Percentiles rank a stretch among this genome's conserved stretches.
Evolutionary conservation across 768 basidiomycete species (phyloP).

Genomic region (Mycena olivaceomarginata): DNA sequence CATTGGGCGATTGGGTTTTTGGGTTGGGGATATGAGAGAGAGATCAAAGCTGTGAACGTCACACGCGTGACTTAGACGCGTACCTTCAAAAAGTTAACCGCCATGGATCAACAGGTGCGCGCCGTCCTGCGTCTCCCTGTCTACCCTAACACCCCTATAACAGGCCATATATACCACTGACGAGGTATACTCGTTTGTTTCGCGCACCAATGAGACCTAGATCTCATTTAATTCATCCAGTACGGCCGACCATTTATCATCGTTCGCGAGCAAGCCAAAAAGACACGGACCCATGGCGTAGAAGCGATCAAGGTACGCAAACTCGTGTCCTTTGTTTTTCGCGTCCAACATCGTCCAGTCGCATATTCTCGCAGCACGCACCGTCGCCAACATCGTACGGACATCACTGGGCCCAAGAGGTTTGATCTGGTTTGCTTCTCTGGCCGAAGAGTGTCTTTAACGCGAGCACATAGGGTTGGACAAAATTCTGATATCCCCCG

Average conservation of each 20-base stretch:
- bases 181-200: slow-evolving; percentile 70
- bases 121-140: neutral
- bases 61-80: slow-evolving; percentile 56
- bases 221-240: slow-evolving; percentile 61
- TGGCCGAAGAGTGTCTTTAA: slow-evolving; percentile 23
- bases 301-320: slow-evolving; percentile 95
- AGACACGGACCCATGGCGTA: slow-evolving; percentile 93
- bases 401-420: slow-evolving; percentile 97
- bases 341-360: slow-evolving; percentile 67
- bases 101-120: slow-evolving; percentile 41
- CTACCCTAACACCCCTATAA: slow-evolving; percentile 59
- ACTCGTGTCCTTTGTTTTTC: slow-evolving; percentile 26
- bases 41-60: slow-evolving; percentile 58
- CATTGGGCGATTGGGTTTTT: slow-evolving; percentile 56
- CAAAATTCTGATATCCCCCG: slow-evolving; percentile 96
- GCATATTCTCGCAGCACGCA: slow-evolving; percentile 96
- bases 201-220: neutral
- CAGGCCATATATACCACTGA: slow-evolving; percentile 92
- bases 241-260: slow-evolving; percentile 99
- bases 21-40: slow-evolving; percentile 51
- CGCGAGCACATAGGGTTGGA: slow-evolving; percentile 80
- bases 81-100: slow-evolving; percentile 16
- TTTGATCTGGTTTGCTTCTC: slow-evolving; percentile 54
- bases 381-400: slow-evolving; percentile 95
- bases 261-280: slow-evolving; percentile 93